Evolutionary conservation across 495 filamentous ascomycete species (phyloP), one percentile per base, ranked within the genome.

Genomic region (Xylaria telfairii): DNA sequence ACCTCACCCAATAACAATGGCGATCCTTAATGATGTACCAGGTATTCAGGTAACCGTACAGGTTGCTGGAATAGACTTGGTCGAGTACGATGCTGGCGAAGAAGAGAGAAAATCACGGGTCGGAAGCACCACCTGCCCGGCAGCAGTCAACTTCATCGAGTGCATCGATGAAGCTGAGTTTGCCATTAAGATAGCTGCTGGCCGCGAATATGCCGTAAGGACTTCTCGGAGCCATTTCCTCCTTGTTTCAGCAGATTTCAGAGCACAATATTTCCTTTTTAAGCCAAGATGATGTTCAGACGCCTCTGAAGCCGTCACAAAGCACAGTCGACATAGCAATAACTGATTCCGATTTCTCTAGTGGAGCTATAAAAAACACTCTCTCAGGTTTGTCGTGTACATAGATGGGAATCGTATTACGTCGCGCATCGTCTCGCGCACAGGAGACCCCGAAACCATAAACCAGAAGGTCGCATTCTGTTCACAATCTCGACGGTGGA

Each of bases 71-170:
- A n/a, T 42, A 42, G 67, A 72, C 2, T 68, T 76, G 4, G 26
- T 54, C 3, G 82, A 84, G 12, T 83, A 82, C 56, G 71, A 78
- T 2, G 70, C 71, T 26, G 6, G 10, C 12, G 57, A 71, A 24
- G 63, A 66, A 41, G 46, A 51, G 30, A 39, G 19, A 8, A 12
- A 63, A 19, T 28, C 60, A 17, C 39, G 28, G 34, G 39, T 12
- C 15, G 15, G 30, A 46, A n/a, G 21, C 39, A 7, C 57, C 7
- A 39, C 37, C 13, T 44, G 24, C 46, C 60, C 60, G 13, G 46
- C 46, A 41, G 21, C 17, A 37, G 59, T 71, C 4, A 80, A 73
- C 41, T 83, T 81, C 64, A 74, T 83, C 19, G 77, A 82, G 69
- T 78, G 75, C 34, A 62, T 73, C 13, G 73, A 78, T 21, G 71